These are phyloP conservation scores for Panicum hallii DNA, from an alignment of 202 grass and related monocot species.

Conservation along the genomic window DNA sequence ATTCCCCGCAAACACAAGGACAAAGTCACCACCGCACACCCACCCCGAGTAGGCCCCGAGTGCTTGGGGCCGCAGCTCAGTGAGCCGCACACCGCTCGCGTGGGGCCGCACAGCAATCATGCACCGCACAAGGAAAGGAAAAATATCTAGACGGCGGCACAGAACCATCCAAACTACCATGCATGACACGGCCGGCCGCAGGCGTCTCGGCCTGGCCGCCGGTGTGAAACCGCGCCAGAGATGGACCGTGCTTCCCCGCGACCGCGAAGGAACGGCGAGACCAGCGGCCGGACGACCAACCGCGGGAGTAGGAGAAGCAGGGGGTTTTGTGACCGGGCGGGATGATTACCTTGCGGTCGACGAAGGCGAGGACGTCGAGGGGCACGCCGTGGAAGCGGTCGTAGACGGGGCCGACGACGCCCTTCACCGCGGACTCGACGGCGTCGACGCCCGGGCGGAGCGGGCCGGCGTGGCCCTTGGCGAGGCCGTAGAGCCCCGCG, in stretches of 20 bases:
- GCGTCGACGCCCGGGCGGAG: conserved; percentile 68
- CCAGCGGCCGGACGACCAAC: neutral
- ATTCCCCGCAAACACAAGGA: neutral
- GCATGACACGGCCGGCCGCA: neutral
- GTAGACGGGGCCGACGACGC: conserved; percentile 61
- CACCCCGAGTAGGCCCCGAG: neutral
- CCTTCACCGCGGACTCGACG: conserved; percentile 68
- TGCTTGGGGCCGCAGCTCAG: neutral
- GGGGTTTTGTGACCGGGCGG: neutral
- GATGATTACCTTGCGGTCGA: conserved; percentile 73
- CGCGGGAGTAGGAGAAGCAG: no score
- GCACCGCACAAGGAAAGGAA: neutral
- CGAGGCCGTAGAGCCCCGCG: conserved; percentile 63
- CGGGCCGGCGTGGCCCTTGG: conserved; percentile 78
- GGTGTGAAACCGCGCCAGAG: neutral
- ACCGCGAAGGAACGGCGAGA: neutral
- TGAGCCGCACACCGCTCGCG: neutral
- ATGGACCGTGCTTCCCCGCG: neutral
- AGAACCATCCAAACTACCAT: neutral
- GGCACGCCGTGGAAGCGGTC: conserved; percentile 57
- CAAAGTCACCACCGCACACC: conserved; percentile 7
- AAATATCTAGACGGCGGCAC: conserved; percentile 16
- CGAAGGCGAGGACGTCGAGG: conserved; percentile 69
- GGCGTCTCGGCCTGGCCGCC: neutral
- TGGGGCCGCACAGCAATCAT: conserved; percentile 17